Base-by-base conservation (phyloP, 805 yeast genomes). In the Wickerhamomyces hampshirensis region DNA sequence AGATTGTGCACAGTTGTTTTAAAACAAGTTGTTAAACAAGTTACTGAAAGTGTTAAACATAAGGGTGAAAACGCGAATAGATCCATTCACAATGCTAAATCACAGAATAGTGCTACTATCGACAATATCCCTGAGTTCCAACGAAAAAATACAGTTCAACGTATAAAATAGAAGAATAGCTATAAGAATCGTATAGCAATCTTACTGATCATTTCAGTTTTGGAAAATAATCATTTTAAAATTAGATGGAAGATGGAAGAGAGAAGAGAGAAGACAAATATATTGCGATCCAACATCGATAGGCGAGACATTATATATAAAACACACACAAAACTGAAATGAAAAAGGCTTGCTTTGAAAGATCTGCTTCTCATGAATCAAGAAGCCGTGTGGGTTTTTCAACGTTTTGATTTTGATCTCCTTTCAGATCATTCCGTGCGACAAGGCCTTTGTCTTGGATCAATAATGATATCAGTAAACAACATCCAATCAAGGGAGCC, bases 1-100 rank as follows among this genome's bases (percentile, higher is more conserved):
- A 63, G 53, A 34, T 46, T 68, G 15, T 55, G 65, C 24, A 41
- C 60, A 4, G 38, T 56, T 23, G 55, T 65, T 6, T 33, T 64
- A 30, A 61, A 58, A 37, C 69, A 66, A 41, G 43, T 62, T 9
- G 40, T 55, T n/a, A 62, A 53, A 34, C 53, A 53, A 36, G 44
- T 44, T 11, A 18, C 33, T 18, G 37, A 34, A 21, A 21, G 37
- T 18, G 15, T 34, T 19, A 40, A 34, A 28, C 28, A 28, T 11
- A 35, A 37, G 17, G 35, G 39, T 11, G 30, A 18, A 12, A n/a
- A 21, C 26, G 16, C 17, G 12, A n/a, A 15, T 24, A 6, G n/a
- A n/a, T n/a, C n/a, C n/a, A n/a, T n/a, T n/a, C n/a, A n/a, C n/a
- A n/a, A n/a, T n/a, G n/a, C n/a, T n/a, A n/a, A n/a, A n/a, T n/a